Percentiles rank a stretch among this genome's conserved stretches.
Conservation (phyloP, 2,329 filamentous ascomycete genomes). For the Ceratocystiopsis minuta region DNA sequence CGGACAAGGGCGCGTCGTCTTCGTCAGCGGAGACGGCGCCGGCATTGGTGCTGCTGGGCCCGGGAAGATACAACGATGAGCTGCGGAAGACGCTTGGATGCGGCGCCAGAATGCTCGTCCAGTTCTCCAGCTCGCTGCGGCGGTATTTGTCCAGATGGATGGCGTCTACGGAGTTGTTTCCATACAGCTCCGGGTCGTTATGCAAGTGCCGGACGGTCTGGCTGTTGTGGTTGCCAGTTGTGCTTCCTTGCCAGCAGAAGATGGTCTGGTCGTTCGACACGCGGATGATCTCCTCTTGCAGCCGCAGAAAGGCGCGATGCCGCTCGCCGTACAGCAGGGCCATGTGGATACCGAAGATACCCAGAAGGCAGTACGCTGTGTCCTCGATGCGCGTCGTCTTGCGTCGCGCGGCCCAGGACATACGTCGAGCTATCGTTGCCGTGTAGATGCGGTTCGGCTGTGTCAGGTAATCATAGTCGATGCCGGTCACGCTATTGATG, state of each 20-base stretch:
- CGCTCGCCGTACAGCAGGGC: constrained; percentile 15
- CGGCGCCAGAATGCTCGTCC: constrained; percentile 8
- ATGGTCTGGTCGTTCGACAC: constrained; percentile 13
- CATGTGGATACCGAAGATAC: constrained; percentile 15
- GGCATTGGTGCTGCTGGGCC: neutral
- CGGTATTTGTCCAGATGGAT: neutral
- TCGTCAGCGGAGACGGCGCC: neutral
- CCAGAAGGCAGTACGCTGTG: constrained; percentile 14
- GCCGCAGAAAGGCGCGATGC: constrained; percentile 10
- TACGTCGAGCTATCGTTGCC: constrained; percentile 10
- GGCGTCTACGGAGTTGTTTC: too few species aligned
- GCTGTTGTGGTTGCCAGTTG: neutral
- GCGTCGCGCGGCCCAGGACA: constrained; percentile 13
- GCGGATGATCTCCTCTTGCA: constrained; percentile 15
- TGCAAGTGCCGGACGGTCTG: neutral
- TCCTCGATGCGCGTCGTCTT: constrained; percentile 12
- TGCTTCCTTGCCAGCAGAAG: constrained; percentile 12
- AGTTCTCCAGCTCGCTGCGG: neutral
- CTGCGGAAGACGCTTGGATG: constrained; percentile 5
- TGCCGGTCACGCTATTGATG: constrained; percentile 14
- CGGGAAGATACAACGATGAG: constrained; percentile 2
- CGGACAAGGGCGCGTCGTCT: neutral
- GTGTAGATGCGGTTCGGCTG: neutral
- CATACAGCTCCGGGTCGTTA: neutral
- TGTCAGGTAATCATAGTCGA: constrained; percentile 11